These are phyloP conservation scores for Barnettozyma wickerhamii DNA, from an alignment of 805 yeast species.

Conservation along the genomic window DNA sequence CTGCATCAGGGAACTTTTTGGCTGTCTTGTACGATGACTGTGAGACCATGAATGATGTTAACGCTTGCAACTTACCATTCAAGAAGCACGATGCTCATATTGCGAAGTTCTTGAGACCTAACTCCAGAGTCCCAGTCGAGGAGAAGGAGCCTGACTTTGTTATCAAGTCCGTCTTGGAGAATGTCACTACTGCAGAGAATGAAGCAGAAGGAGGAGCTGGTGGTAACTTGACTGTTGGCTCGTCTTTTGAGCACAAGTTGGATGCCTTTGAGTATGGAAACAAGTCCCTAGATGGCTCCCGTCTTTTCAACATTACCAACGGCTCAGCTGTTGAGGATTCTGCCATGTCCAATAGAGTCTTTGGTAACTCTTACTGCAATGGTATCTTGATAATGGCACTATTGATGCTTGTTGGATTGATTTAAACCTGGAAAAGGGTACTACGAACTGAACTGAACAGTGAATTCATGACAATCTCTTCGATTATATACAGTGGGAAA, in stretches of 20 bases:
- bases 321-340: constrained; percentile 5
- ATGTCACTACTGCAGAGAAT: constrained; percentile 8
- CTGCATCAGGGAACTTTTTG: constrained; percentile 41
- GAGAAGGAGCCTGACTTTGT: constrained; percentile 24
- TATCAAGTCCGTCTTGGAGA: constrained; percentile 18
- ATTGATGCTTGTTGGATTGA: neutral
- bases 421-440: neutral
- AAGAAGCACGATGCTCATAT: constrained; percentile 36
- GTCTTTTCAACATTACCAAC: neutral
- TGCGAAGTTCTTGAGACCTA: constrained; percentile 26
- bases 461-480: too few species aligned
- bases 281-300: neutral
- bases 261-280: neutral
- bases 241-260: constrained; percentile 2
- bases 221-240: neutral
- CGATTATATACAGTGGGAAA: neutral
- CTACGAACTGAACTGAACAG: too few species aligned
- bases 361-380: neutral
- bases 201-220: neutral
- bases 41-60: constrained; percentile 41
- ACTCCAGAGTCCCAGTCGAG: constrained; percentile 23
- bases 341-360: neutral
- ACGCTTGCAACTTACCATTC: constrained; percentile 48
- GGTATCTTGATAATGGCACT: constrained; percentile 1
- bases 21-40: constrained; percentile 43